Percentiles rank a stretch among this genome's conserved stretches.
Conservation (phyloP, 352 stramenopile species). For the Globisporangium lucens region DNA sequence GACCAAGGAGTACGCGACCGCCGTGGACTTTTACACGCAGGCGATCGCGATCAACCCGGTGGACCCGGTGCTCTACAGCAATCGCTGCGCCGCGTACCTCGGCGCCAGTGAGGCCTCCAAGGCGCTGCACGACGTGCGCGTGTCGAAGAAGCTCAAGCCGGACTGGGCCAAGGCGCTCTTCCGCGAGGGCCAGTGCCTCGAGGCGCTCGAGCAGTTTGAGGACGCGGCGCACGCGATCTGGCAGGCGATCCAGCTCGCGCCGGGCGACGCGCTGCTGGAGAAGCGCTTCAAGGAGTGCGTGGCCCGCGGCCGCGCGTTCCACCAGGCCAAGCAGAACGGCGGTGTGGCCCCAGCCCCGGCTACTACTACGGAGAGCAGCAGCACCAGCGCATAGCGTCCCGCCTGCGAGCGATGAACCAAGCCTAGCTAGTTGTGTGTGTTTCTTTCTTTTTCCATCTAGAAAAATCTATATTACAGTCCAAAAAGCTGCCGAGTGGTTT, state of each 20-base stretch:
- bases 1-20: slow-evolving; percentile 50
- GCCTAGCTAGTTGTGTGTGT: background rate
- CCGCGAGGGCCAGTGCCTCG: slow-evolving; percentile 81
- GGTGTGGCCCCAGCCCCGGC: background rate
- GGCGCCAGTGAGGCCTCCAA: slow-evolving; percentile 53
- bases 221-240: slow-evolving; percentile 74
- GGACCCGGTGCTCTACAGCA: slow-evolving; percentile 73
- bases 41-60: slow-evolving; percentile 56
- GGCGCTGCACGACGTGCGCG: slow-evolving; percentile 70
- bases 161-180: slow-evolving; percentile 83
- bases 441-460: background rate
- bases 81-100: slow-evolving; percentile 75
- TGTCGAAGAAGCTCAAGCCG: slow-evolving; percentile 79
- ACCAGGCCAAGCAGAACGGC: slow-evolving; percentile 43
- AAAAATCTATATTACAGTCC: background rate
- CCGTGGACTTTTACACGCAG: slow-evolving; percentile 60
- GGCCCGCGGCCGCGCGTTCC: slow-evolving; percentile 55
- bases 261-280: slow-evolving; percentile 70
- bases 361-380: background rate
- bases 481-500: background rate
- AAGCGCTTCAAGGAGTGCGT: slow-evolving; percentile 83
- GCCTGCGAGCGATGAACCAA: background rate
- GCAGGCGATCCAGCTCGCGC: slow-evolving; percentile 68
- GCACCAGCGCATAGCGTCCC: slow-evolving; percentile 15
- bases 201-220: slow-evolving; percentile 68